Base-by-base conservation (phyloP, 2,329 filamentous ascomycete species). In the Aquanectria penicillioides region DNA sequence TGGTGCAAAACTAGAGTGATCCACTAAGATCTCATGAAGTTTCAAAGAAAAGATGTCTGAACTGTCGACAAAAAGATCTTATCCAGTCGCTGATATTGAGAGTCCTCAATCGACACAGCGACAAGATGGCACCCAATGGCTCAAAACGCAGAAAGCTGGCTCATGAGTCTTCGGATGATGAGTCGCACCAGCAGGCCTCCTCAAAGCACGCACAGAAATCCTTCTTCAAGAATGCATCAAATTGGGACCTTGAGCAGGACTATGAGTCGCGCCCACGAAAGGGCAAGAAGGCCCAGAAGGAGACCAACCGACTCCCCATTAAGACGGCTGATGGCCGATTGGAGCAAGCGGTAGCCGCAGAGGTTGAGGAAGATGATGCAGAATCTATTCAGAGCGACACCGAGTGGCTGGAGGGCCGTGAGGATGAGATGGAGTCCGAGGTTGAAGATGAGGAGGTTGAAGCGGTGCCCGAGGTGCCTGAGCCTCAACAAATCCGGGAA, bases 171-270 rank as follows among this genome's bases (percentile, higher is more conserved):
- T 77, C 78, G 2, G 80, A 83, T 37, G 81, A 81, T 38, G 81
- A 83, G 40, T 69, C 71, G 11, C 71, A 65, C 63, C 73, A 63
- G 31, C 71, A 66, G 25, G 58, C 69, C 23, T 69, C 70, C 6
- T 74, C 72, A 4, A 75, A 71, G 59, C 81, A 77, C 51, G 75
- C 81, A n/a, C 83, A 86, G 57, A 85, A 85, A 66, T 83, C 85
- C 51, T 93, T 94, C 74, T 85, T 92, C 78, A 86, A 86, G 69
- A 89, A 86, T 70, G 92, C 91, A 6, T 83, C 91, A 58, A 89
- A 88, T 76, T 98, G 94, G 93, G 88, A 97, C 71, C 84, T 97
- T 44, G 95, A 97, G 79, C 91, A 97, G 73, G 90, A 92, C 75
- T 98, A 97, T 81, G 93, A 97, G 76, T 86, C 86, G 61, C 87